Evolutionary conservation across 73 alveolate genomes (phyloP), one percentile per base, ranked within the genome.

Genomic region (Diophrys appendiculata): DNA sequence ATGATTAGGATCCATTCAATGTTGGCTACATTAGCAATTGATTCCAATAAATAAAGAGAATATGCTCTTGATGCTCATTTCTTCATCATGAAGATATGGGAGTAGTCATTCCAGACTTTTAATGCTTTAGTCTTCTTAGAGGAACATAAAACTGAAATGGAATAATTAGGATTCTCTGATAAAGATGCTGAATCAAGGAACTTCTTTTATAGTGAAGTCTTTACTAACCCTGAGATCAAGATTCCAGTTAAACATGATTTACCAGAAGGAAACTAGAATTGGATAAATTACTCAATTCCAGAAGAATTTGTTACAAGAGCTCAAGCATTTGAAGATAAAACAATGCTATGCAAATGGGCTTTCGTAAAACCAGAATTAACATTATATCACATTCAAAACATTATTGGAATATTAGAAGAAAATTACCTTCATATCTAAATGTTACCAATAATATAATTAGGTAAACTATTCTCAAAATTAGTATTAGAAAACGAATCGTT

Each of bases 1-100:
- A 87, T 97, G 43, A 90, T 97, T 79, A 92, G 99, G 78, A 96
- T 97, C 35, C 98, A 97, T 81, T 92, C 96, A 33, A 96, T 97
- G 98, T 89, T 97, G 53, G 97, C 98, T 0, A 92, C 88, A 78
- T 90, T 97, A 29, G 96, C 99, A 1, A 94, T 90, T 24, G 91
- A 82, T 29, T 85, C 95, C 76, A 91, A 95, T 86, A 91, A 92
- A 54, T 88, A 95, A 69, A 93, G 90, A 80, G 92, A 97, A 83
- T 93, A 92, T 88, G 93, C 93, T 60, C 73, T 95, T 52, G 96
- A 91, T 86, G 97, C 97, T 35, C 91, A 91, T 77, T 90, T 86
- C 90, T 92, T 90, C 77, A 60, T 93, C 26, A 90, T 91, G 85
- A 95, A 94, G 80, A 93, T 93, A 54, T 82, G 94, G 87, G 98